Base-by-base conservation (phyloP, 192 early-diverging fungal species). In the Phlyctochytrium bullatum region DNA sequence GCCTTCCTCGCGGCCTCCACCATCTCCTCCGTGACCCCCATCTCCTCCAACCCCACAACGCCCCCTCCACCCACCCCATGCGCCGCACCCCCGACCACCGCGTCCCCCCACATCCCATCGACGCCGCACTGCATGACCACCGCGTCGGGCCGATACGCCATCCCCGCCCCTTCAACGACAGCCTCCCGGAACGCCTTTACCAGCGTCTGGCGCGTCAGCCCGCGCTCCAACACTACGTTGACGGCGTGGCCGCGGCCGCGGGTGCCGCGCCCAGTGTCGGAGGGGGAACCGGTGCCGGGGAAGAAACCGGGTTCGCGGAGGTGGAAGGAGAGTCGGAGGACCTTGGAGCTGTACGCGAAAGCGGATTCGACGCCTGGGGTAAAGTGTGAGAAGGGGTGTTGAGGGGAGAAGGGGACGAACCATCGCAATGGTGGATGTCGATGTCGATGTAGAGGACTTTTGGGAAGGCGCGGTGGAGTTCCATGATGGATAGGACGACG, bases 381-480 rank as follows among this genome's bases (percentile, higher is more conserved):
- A 59, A 59, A 59, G 27, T 59, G 16, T 59, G 27, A 28, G 14
- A 16, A 59, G 27, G 27, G 17, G 16, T 59, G 14, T 16, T 25
- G 27, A 59, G 16, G 16, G 14, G 17, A 20, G 27, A 59, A 16
- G 17, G 17, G 27, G 16, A 59, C 33, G 17, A 28, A 75, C 93
- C 95, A 64, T 97, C 95, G 58, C 95, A 91, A 59, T 95, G 94
- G 76, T 96, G 94, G 17, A 96, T 86, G 60, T 96, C 93, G 23
- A 83, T 62, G 58, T 83, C 82, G 12, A 83, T 65, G 65, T 83
- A 83, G 58, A 83, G 53, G 2, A 83, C 78, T 25, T 76, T 58
- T 24, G 47, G 14, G 28, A 75, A 80, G 14, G 52, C 33, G 17
- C 50, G 24, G 33, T 72, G 76, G 25, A 94, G 71, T 64, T 92